Evolutionary conservation across 805 yeast genomes (phyloP).

Genomic region (Teunomyces aglyptinius): DNA sequence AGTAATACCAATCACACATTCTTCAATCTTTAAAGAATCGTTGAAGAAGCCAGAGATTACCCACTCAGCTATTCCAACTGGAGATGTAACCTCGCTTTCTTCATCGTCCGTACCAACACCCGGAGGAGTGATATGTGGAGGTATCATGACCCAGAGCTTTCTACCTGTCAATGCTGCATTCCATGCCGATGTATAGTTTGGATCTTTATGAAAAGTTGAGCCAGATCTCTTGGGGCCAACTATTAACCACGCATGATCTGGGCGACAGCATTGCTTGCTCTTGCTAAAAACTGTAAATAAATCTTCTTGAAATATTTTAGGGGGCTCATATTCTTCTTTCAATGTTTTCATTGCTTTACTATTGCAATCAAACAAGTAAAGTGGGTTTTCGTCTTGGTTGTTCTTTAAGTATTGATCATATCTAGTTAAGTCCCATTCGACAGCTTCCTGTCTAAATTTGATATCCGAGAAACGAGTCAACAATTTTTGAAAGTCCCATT

Average conservation of each 20-base stretch:
- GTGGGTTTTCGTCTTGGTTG: constrained; percentile 79
- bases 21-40: constrained; percentile 56
- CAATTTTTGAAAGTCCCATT: constrained; percentile 56
- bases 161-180: constrained; percentile 72
- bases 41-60: constrained; percentile 76
- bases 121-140: constrained; percentile 74
- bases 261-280: constrained; percentile 50
- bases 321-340: constrained; percentile 51
- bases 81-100: constrained; percentile 87
- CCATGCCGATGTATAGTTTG: constrained; percentile 91
- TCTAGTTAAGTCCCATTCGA: constrained; percentile 67
- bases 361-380: constrained; percentile 81
- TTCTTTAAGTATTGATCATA: constrained; percentile 59
- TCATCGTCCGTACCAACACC: constrained; percentile 76
- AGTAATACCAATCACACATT: constrained; percentile 68
- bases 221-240: constrained; percentile 82
- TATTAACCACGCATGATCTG: constrained; percentile 91
- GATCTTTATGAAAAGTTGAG: constrained; percentile 90
- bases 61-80: constrained; percentile 94
- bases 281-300: constrained; percentile 54
- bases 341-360: constrained; percentile 63
- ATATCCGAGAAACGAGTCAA: constrained; percentile 54
- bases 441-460: constrained; percentile 79
- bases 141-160: constrained; percentile 87
- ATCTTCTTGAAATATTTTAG: constrained; percentile 57